Evolutionary conservation across 2,329 filamentous ascomycete species (phyloP).

Genomic region (Cordyceps fumosorosea): DNA sequence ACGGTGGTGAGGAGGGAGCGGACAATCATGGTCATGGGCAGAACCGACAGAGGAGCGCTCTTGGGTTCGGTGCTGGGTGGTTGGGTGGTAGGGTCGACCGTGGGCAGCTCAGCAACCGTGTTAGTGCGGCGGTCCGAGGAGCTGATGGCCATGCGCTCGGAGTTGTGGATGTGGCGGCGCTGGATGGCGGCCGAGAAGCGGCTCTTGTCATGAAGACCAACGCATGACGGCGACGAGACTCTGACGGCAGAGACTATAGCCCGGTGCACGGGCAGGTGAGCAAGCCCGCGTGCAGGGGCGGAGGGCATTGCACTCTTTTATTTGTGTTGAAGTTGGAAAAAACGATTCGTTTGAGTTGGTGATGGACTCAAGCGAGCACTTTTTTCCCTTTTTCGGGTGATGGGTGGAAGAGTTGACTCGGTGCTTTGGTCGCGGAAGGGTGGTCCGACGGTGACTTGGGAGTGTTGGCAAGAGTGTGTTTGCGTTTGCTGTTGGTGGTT

Average conservation of each 20-base stretch:
- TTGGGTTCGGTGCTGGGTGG: constrained; percentile 21
- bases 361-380: background rate
- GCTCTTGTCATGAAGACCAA: constrained; percentile 13
- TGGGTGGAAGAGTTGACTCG: background rate
- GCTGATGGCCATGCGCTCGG: constrained; percentile 28
- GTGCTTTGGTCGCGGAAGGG: constrained; percentile 2
- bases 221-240: constrained; percentile 13
- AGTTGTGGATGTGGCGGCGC: constrained; percentile 30
- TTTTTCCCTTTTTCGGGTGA: background rate
- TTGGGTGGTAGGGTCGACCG: constrained; percentile 22
- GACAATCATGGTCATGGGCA: constrained; percentile 60
- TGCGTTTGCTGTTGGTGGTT: background rate
- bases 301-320: constrained; percentile 19
- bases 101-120: constrained; percentile 27
- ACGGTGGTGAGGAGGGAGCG: constrained; percentile 63
- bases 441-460: background rate
- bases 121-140: constrained; percentile 31
- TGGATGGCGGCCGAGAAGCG: constrained; percentile 11
- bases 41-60: constrained; percentile 52
- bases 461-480: background rate
- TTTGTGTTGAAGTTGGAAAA: constrained; percentile 13
- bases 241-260: constrained; percentile 10
- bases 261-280: constrained; percentile 17
- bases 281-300: constrained; percentile 19
- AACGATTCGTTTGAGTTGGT: background rate